Percentiles rank a stretch among this genome's conserved stretches.
Conservation (phyloP, 208 protist genomes). For the Acanthamoeba healyi region DNA sequence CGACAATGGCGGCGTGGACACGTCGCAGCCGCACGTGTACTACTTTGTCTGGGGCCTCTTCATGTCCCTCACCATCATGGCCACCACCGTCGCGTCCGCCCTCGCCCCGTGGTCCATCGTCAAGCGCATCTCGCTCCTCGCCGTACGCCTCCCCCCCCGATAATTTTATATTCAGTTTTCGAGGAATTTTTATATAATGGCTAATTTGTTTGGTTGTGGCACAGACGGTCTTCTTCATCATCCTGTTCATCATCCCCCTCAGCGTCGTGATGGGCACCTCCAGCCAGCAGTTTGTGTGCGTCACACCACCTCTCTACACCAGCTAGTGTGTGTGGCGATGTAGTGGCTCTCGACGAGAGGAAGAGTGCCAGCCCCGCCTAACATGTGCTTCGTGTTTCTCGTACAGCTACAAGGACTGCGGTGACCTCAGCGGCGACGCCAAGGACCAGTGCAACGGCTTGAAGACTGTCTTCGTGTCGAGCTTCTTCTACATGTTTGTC, state of each 20-base stretch:
- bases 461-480: background rate
- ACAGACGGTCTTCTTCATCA: conserved; percentile 13
- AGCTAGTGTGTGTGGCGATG: too few species aligned
- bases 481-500: conserved; percentile 45
- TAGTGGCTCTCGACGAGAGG: too few species aligned
- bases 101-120: background rate
- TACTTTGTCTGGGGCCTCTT: conserved; percentile 25
- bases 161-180: background rate
- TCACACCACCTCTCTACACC: background rate
- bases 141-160: background rate
- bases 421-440: background rate
- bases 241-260: conserved; percentile 25
- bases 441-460: conserved; percentile 21
- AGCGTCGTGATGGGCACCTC: background rate
- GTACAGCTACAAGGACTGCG: background rate
- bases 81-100: background rate
- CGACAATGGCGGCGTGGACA: background rate
- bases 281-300: background rate
- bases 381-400: too few species aligned
- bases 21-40: background rate
- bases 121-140: background rate
- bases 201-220: too few species aligned
- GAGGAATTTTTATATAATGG: background rate
- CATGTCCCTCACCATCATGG: conserved; percentile 9
- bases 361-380: too few species aligned